These are phyloP conservation scores for Acrocalymma vagum DNA, from an alignment of 2,329 filamentous ascomycete genomes.

Conservation along the genomic window DNA sequence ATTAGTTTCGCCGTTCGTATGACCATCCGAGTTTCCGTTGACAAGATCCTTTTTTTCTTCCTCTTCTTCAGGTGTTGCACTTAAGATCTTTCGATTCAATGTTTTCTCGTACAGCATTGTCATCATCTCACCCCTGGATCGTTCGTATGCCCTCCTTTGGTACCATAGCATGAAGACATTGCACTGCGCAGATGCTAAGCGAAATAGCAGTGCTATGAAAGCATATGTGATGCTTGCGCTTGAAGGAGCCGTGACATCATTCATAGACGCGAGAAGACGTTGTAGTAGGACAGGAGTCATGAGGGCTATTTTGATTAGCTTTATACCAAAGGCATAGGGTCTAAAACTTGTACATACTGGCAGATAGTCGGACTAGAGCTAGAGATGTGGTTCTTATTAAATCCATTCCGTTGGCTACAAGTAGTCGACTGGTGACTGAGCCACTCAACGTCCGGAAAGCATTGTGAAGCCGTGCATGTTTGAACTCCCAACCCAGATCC, in stretches of 20 bases:
- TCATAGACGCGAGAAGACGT: constrained; percentile 73
- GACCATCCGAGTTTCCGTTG: no score
- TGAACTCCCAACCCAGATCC: constrained; percentile 80
- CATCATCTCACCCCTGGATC: constrained; percentile 84
- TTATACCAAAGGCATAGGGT: not conserved
- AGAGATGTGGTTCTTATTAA: constrained; percentile 72
- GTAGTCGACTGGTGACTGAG: constrained; percentile 73
- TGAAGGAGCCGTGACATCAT: constrained; percentile 59
- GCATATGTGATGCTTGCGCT: constrained; percentile 72
- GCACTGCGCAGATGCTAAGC: constrained; percentile 70
- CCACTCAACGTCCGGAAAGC: constrained; percentile 78
- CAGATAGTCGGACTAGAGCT: constrained; percentile 68
- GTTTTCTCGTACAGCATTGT: constrained; percentile 86
- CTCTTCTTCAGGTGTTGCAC: constrained; percentile 39
- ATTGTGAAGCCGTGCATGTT: constrained; percentile 77
- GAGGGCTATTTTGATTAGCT: constrained; percentile 26
- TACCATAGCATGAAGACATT: constrained; percentile 81
- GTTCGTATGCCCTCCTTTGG: constrained; percentile 82
- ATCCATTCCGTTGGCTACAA: constrained; percentile 82
- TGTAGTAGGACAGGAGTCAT: constrained; percentile 75
- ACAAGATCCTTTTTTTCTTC: constrained; percentile 34
- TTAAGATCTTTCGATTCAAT: constrained; percentile 66
- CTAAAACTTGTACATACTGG: constrained; percentile 54
- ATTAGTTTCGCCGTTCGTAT: constrained; percentile 21
- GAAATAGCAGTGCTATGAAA: constrained; percentile 65